Base-by-base conservation (phyloP, 2,329 filamentous ascomycete genomes). In the Diplocarpon mali region DNA sequence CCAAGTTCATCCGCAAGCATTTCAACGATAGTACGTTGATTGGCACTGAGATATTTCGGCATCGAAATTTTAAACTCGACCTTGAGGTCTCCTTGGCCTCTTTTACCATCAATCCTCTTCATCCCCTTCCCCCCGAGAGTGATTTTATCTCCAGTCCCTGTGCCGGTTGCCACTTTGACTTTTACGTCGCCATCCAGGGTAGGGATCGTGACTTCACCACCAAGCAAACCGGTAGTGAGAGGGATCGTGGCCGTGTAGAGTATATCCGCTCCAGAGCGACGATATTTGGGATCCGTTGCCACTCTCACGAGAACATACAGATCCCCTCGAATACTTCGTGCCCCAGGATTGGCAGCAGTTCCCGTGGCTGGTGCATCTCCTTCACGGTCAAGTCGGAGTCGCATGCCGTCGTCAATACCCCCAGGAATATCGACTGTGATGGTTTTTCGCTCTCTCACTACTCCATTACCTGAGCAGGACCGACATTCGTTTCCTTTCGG, bases 1-100 rank as follows among this genome's bases (percentile, higher is more conserved):
- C 77, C 82, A 79, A 98, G 83, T 69, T 98, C 92, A 58, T 98
- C 89, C 6, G 92, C 92, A 53, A 98, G 76, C 78, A 96, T 90
- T 69, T 98, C 92, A 36, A 94, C 68, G 47, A 98, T 84, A 1
- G 86, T 93, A 43, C 92, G 76, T 69, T 98, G 89, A 67, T 95
- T 96, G 37, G 83, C 76, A 44, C 76, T 87, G 53, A 98, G 72
- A 59, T 90, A 95, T 67, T 95, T 96, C 37, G 92, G 92, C 86
- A 96, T 95, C 44, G 76, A 70, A 37, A 98, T 85, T 64, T 87
- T 87, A 74, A 95, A 98, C 64, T 98, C 90, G 6, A 98, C 88
- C 62, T 79, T 83, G 48, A 98, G 68, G 60, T 98, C 92, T 52
- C 92, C 92, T 27, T 73, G 76, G 28, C 73, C 76, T 45, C 80